Base-by-base conservation (phyloP, 2,329 filamentous ascomycete species). In the Magnaporthiopsis rhizophila region DNA sequence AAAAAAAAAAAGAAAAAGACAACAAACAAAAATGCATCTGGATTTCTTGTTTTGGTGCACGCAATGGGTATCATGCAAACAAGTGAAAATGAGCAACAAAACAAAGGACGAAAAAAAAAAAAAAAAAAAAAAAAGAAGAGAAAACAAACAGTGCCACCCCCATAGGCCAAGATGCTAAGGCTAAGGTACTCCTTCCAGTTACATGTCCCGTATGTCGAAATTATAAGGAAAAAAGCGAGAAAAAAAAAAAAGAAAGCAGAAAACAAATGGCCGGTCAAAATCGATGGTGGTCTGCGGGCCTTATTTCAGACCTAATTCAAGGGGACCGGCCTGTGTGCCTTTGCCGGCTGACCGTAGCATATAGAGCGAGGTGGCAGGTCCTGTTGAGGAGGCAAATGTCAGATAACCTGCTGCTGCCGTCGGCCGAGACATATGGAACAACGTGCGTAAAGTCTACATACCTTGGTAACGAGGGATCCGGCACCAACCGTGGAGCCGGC, bases 401-500 rank as follows among this genome's bases (percentile, higher is more conserved):
- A 62, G 60, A 30, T 7, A 26, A 30, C 21, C 45, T 28, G 18
- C 6, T 53, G 18, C 28, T 30, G 28, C 28, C 5, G 28, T 30
- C 28, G 28, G 5, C 30, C 18, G 28, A 61, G 5, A 18, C 24
- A 18, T 3, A 11, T 2, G 34, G 15, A 61, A 18, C 2, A 38
- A 12, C 8, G 34, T 2, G 38, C 13, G 57, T 30, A 30, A 30
- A 30, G 28, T 30, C 7, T 60, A 71, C 79, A 69, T 73, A 84
- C 80, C 86, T 89, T 94, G 1, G 91, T 93, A 28, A 97, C 92
- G 53, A 97, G 88, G 69, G 89, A 90, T 18, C 90, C 92, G 8
- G 93, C 92, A 12, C 91, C 92, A 66, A 97, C 84, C 0, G 89
- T 91, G 64, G 84, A 86, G 5, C 92, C 92, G 72, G 86, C 86